These are phyloP conservation scores for Trypanosoma cruzi DNA, from an alignment of 208 protist species.

Conservation along the genomic window DNA sequence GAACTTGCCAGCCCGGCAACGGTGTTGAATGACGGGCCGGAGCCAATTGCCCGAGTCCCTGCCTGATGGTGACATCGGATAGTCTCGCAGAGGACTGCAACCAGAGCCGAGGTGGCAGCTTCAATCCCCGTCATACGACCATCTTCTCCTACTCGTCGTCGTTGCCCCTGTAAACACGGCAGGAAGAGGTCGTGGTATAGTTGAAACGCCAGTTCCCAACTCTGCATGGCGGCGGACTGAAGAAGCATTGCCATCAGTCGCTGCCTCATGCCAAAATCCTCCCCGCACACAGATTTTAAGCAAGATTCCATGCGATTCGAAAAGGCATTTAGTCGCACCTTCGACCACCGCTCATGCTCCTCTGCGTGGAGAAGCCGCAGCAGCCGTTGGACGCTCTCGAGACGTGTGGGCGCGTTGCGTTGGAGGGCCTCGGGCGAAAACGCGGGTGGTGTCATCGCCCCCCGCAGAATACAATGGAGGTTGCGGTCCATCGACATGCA, in stretches of 20 bases:
- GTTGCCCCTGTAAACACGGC: slow-evolving; percentile 10
- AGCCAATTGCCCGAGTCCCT: background rate
- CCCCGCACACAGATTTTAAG: slow-evolving; percentile 4
- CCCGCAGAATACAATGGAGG: slow-evolving; percentile 32
- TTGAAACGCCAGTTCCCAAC: slow-evolving; percentile 14
- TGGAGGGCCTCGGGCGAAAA: slow-evolving; percentile 26
- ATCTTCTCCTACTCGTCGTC: background rate
- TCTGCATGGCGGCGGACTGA: slow-evolving; percentile 2
- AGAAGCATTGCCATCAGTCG: slow-evolving; percentile 13
- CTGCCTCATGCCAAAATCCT: background rate
- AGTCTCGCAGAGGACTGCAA: slow-evolving; percentile 30
- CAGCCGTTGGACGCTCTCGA: slow-evolving; percentile 7
- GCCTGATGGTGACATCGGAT: slow-evolving; percentile 16
- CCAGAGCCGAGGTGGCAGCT: slow-evolving; percentile 2
- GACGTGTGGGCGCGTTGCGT: slow-evolving; percentile 1
- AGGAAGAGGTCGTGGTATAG: slow-evolving; percentile 10
- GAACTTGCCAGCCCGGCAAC: slow-evolving; percentile 4
- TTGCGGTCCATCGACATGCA: slow-evolving; percentile 25
- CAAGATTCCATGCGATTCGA: background rate
- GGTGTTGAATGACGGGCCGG: slow-evolving; percentile 23
- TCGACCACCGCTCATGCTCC: background rate
- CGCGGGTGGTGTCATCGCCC: slow-evolving; percentile 28
- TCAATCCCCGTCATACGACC: background rate
- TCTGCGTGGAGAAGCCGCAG: background rate
- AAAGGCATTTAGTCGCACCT: background rate